phyloP scores from a whole-genome alignment of 805 yeast genomes.

The Brettanomyces naardenensis region DNA sequence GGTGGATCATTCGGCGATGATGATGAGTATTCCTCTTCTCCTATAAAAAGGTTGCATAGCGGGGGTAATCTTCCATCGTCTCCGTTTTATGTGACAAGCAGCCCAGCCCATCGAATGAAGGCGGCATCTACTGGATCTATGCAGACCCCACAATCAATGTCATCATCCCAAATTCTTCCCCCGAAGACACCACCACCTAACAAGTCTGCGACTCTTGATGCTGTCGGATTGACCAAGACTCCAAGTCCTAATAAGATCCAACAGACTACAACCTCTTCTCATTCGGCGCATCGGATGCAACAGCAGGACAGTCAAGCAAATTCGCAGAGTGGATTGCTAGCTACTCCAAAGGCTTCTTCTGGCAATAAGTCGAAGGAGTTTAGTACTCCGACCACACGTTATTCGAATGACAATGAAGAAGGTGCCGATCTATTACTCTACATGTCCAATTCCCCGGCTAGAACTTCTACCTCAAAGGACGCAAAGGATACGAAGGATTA shows the following conservation, averaged over 20 bases:
- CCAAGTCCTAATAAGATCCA: not conserved
- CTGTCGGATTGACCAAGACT: not conserved
- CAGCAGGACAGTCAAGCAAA: conserved; percentile 13
- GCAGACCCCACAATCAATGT: conserved; percentile 13
- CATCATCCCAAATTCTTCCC: conserved; percentile 11
- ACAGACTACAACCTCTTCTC: not conserved
- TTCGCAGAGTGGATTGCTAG: conserved; percentile 19
- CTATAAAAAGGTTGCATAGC: conserved; percentile 18
- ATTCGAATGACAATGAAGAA: conserved; percentile 33
- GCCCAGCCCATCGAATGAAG: conserved; percentile 9
- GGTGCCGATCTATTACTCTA: conserved; percentile 80
- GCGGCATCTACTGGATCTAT: conserved; percentile 5
- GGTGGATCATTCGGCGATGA: conserved; percentile 6
- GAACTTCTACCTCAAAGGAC: conserved; percentile 26
- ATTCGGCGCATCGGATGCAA: conserved; percentile 4
- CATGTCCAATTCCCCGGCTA: conserved; percentile 70
- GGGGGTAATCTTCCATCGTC: conserved; percentile 22
- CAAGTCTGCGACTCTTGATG: conserved; percentile 2
- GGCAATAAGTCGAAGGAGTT: conserved; percentile 12
- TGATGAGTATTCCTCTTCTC: conserved; percentile 21
- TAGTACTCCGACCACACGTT: conserved; percentile 24
- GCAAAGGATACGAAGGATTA: conserved; percentile 8
- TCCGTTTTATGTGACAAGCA: conserved; percentile 19
- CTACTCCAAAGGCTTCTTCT: conserved; percentile 24
- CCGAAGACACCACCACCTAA: conserved; percentile 26